Percentiles rank a stretch among this genome's conserved stretches.
Evolutionary conservation across 1,139 yeast species (phyloP).

Genomic region (Pichia sp.): DNA sequence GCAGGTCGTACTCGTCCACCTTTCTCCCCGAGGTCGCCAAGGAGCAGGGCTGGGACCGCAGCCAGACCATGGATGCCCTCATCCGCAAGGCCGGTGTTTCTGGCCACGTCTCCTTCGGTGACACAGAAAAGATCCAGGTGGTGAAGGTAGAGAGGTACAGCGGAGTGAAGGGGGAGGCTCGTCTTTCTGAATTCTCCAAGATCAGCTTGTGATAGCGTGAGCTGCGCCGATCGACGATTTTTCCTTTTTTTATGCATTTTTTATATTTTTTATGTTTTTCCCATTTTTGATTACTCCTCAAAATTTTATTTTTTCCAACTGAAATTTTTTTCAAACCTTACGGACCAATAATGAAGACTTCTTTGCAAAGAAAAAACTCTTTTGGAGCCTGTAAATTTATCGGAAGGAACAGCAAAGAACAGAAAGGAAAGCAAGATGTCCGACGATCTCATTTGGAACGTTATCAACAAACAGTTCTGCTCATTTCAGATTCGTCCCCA

Average conservation of each 20-base stretch:
- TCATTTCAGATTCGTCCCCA: constrained; percentile 44
- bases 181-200: not conserved
- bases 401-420: not conserved
- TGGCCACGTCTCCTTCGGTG: constrained; percentile 9
- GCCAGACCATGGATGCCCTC: constrained; percentile 64
- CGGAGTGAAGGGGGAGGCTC: constrained; percentile 34
- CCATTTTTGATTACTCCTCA: not conserved
- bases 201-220: not conserved
- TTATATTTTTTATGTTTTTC: not conserved
- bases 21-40: constrained; percentile 85
- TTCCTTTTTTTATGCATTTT: not conserved
- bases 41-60: constrained; percentile 83
- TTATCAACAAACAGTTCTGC: constrained; percentile 56
- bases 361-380: constrained; percentile 1
- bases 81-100: constrained; percentile 64
- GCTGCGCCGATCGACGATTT: not conserved
- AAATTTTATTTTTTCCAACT: not conserved
- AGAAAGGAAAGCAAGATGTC: constrained; percentile 13
- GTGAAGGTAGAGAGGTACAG: constrained; percentile 33
- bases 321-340: not conserved
- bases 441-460: constrained; percentile 49
- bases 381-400: not conserved
- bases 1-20: constrained; percentile 47
- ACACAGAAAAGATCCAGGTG: constrained; percentile 16
- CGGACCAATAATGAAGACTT: not conserved